These are phyloP conservation scores for Gymnopilus dilepis DNA, from an alignment of 768 basidiomycete genomes.

Conservation along the genomic window DNA sequence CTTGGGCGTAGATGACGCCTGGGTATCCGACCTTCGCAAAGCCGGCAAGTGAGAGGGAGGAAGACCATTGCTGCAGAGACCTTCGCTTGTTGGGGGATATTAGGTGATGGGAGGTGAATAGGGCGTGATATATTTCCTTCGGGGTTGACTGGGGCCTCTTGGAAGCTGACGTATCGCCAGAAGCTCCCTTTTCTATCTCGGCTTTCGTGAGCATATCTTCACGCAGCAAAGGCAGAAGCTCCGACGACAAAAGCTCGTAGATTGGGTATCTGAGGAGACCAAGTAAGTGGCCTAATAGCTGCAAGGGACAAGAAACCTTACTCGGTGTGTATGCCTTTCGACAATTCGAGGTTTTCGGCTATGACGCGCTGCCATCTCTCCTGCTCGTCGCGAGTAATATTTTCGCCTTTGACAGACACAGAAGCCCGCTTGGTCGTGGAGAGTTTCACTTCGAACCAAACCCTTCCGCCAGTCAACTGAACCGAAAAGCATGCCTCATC, in stretches of 20 bases:
- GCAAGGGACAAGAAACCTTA: too few species aligned
- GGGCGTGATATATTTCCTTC: conserved; percentile 51
- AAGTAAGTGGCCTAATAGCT: too few species aligned
- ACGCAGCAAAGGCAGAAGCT: conserved; percentile 63
- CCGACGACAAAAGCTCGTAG: conserved; percentile 61
- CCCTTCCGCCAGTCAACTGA: conserved; percentile 28
- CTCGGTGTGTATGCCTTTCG: conserved; percentile 39
- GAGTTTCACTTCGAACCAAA: conserved; percentile 43
- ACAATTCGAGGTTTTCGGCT: conserved; percentile 35
- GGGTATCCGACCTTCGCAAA: conserved; percentile 82
- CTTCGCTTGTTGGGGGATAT: conserved; percentile 68
- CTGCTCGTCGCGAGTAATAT: conserved; percentile 51
- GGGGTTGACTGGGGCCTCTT: background rate
- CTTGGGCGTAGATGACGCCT: conserved; percentile 76
- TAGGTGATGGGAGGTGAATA: conserved; percentile 78
- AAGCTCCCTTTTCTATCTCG: too few species aligned
- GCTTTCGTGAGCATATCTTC: too few species aligned
- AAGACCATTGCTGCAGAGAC: conserved; percentile 59
- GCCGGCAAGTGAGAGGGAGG: conserved; percentile 57
- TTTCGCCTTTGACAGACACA: conserved; percentile 52
- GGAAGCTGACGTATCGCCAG: too few species aligned
- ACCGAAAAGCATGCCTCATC: conserved; percentile 36
- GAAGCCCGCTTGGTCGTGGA: conserved; percentile 1
- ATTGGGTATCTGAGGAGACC: conserved; percentile 56
- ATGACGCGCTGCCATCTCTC: conserved; percentile 52